Base-by-base conservation (phyloP, 1,284 basidiomycete species). In the Caloboletus inedulis region DNA sequence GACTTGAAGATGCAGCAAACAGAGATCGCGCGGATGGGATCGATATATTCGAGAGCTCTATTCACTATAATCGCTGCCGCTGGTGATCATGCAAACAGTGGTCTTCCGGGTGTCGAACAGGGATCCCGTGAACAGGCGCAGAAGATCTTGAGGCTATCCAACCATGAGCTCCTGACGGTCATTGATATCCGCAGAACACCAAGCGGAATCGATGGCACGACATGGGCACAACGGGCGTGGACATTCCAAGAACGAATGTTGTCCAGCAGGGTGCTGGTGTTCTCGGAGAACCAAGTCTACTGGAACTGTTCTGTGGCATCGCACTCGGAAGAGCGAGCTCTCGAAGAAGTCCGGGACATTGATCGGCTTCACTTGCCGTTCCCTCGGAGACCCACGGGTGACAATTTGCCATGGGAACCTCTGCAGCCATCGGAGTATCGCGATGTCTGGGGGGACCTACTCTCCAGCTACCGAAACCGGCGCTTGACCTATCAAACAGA, bases 191-290 rank as follows among this genome's bases (percentile, higher is more conserved):
- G 14, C 21, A 40, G 23, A 3, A 13, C 46, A 12, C 16, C 36
- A 1, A 21, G n/a, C 10, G 42, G 50, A 19, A 59, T 63, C n/a
- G 25, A 47, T 3, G 4, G 7, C 4, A 55, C 52, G 7, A 3
- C 4, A 13, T 62, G 62, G 62, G 48, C 44, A 16, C 27, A 50
- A 10, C 47, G 61, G 18, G 63, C 43, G 7, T 65, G 63, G 60
- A 62, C 60, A 7, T 64, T 64, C 33, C 62, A 62, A 35, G 60
- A 62, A 25, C 58, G 58, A 33, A 14, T 58, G 1, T 25, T 64
- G 27, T 62, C 62, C 4, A 50, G 30, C 31, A 62, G 60, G 19
- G 36, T 57, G 5, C 42, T 62, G 36, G 58, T 61, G 16, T 62
- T 59, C 53, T 61, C 61, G 7, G 34, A 54, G 18, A 33, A 6